A percentile compares a stretch with the other conserved stretches of the same genome.
phyloP scores from a whole-genome alignment of 257 asterid genomes.

The Solanum megistacrolobum region DNA sequence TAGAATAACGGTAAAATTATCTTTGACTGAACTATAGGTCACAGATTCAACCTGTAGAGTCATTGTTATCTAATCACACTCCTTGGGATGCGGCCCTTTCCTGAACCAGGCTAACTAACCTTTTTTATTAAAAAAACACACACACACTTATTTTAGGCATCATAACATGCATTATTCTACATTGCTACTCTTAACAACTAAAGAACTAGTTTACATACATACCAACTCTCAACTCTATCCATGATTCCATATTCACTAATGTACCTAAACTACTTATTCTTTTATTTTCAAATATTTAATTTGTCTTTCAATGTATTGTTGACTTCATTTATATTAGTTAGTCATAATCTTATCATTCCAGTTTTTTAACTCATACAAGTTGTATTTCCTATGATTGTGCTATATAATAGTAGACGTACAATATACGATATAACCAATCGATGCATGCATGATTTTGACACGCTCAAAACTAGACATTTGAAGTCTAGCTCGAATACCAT shows the following conservation, averaged over 20 bases:
- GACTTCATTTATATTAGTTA: not conserved
- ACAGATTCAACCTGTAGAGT: no score
- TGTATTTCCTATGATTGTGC: not conserved
- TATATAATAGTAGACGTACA: not conserved
- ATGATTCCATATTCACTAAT: not conserved
- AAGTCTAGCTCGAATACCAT: not conserved
- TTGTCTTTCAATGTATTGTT: not conserved
- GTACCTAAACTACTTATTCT: not conserved
- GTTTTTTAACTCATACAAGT: not conserved
- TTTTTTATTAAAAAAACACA: no score
- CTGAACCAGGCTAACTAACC: not conserved
- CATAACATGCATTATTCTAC: not conserved
- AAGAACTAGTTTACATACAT: not conserved
- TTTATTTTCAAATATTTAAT: not conserved
- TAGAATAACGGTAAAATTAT: no score
- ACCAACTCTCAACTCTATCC: not conserved
- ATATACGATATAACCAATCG: not conserved
- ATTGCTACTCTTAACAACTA: not conserved
- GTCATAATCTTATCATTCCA: not conserved
- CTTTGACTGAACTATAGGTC: no score
- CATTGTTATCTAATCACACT: not conserved
- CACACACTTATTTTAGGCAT: not conserved
- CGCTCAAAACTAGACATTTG: not conserved
- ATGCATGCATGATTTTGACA: not conserved
- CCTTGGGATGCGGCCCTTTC: rapidly evolving